Base-by-base conservation (phyloP, 208 protist species). In the Phytomonas sp. region DNA sequence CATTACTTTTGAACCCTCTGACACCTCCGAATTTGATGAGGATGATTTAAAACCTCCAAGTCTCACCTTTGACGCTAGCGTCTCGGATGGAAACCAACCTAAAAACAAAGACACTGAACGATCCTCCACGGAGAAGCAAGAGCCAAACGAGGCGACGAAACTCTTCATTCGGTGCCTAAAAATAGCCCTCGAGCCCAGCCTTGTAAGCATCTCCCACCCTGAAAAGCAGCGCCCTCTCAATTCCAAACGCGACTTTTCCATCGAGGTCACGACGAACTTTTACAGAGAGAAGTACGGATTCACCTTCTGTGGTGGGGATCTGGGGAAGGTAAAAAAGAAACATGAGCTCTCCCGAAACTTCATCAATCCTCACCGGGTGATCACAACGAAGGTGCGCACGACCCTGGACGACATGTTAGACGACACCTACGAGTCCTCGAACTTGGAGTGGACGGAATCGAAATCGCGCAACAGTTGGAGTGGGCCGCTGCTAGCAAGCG, bases 191-290 rank as follows among this genome's bases (percentile, higher is more conserved):
- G 73, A 72, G 32, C 77, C 78, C 37, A 87, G 84, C 51, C 92
- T 97, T 43, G 81, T 68, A 0, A 92, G 83, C 68, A 97, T 97
- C 59, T 92, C 88, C 6, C 70, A 89, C 6, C 85, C 92, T 7
- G 88, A 85, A 43, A 95, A 95, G 63, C 78, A 88, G 71, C 84
- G 92, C 11, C 79, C 86, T 2, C 79, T 96, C 28, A 87, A 95
- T 71, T 81, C 89, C 11, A 69, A 83, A 60, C 82, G 75, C 31
- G 92, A 97, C 71, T 96, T 96, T 66, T 82, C 83, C 9, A 93
- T 93, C 40, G 81, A 84, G 59, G 77, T 87, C 37, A 89, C 68
- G 2, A 91, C 85, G 59, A 51, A 82, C 33, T 89, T 86, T 53
- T 71, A 74, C 34, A 61, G 71, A 8, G 72, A 60, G 43, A 60